Percentiles rank a stretch among this genome's conserved stretches.
These are phyloP conservation scores for Phycomyces nitens DNA, from an alignment of 192 early-diverging fungal genomes.

Conservation along the genomic window DNA sequence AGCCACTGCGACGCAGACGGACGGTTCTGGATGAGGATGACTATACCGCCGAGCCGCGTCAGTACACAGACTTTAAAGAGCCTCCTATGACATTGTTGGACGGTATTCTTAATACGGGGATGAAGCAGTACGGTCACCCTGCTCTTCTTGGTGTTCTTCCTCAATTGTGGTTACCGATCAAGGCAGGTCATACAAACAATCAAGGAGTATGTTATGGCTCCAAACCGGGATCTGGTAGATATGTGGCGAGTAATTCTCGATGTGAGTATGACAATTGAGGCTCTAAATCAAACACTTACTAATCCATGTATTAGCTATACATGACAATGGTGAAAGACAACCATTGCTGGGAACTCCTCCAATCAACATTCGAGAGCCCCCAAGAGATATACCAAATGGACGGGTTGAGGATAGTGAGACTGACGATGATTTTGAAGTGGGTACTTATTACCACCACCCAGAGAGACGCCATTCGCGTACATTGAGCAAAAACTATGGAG, in stretches of 20 bases:
- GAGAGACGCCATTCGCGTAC: constrained; percentile 28
- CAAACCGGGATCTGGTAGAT: too few species aligned
- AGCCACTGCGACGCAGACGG: constrained; percentile 10
- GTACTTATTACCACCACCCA: constrained; percentile 48
- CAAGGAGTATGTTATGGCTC: not conserved
- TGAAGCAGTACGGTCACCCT: constrained; percentile 65
- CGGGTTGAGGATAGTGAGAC: constrained; percentile 13
- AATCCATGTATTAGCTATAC: not conserved
- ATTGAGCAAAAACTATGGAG: not conserved
- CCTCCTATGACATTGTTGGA: constrained; percentile 67
- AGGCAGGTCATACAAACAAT: constrained; percentile 17
- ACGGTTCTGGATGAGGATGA: constrained; percentile 58
- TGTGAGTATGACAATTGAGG: too few species aligned
- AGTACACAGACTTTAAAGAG: constrained; percentile 69
- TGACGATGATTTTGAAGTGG: constrained; percentile 30
- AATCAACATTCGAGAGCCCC: not conserved
- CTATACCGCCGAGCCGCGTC: constrained; percentile 55
- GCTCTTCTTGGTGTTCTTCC: constrained; percentile 63
- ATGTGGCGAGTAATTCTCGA: too few species aligned
- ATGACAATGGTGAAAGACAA: not conserved
- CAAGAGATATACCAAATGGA: not conserved
- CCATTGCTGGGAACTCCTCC: not conserved
- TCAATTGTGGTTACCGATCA: constrained; percentile 69
- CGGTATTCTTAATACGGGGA: constrained; percentile 69
- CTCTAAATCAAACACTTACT: not conserved